Evolutionary conservation across 257 asterid species (phyloP), one percentile per base, ranked within the genome.

Genomic region (Leonotis leonurus): DNA sequence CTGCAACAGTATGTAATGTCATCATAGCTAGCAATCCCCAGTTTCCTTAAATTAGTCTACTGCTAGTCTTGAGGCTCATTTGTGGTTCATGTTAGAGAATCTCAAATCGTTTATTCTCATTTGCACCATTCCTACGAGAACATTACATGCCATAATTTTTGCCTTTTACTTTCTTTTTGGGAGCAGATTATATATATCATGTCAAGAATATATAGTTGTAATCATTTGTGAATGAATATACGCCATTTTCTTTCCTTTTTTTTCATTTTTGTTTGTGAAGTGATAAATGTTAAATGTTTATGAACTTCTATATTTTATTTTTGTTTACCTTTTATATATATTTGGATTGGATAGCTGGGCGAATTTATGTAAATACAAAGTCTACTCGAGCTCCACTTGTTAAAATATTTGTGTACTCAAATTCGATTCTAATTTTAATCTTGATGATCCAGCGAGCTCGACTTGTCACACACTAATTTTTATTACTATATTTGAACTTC

Each of bases 1-100:
- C 74, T 92, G 81, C 83, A 80, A 62, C 97, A 92, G 51, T 92
- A 92, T 46, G 77, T 80, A 51, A 49, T 59, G 78, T 59, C 85
- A 16, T 83, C 1, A 4, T 41, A 39, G 21, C 49, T 6, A 27
- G 6, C 6, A 27, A 33, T 8, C 39, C 5, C 39, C 39, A 21
- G 36, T 35, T 41, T 62, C 49, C 26, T 58, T 37, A 61, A 20
- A 7, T 24, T 73, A 67, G 68, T 63, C 36, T 36, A 5, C 52
- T 48, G 62, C 71, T 64, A 68, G 70, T 68, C 77, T 70, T 61
- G 71, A 74, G 78, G 80, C 69, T 67, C 60, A 21, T 16, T 26
- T 51, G 71, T 60, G 64, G 51, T 71, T 68, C 53, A 37, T 55
- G 53, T 40, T 64, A 59, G 43, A 53, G 58, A 66, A 44, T 18